Base-by-base conservation (phyloP, 2,329 filamentous ascomycete species). In the Fusarium annulatum region DNA sequence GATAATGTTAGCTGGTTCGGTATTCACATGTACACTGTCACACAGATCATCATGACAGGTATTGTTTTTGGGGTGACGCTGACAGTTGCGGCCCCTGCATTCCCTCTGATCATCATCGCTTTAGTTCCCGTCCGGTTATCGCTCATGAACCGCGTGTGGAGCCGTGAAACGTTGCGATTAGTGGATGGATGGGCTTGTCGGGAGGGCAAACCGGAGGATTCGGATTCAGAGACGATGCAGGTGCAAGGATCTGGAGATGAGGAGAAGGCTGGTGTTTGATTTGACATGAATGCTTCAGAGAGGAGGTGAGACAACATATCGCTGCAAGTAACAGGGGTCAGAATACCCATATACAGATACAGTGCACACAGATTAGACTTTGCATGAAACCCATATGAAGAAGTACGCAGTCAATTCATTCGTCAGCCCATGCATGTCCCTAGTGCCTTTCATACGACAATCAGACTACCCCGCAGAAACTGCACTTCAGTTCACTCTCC, bases 31-130 rank as follows among this genome's bases (percentile, higher is more conserved):
- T 92, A 89, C 79, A 92, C 90, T 0, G 59, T 89, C 3, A 80
- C 87, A 1, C 89, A 92, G 78, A 86, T 92, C 30, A 72, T 88
- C 4, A 80, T 90, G 49, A 91, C 90, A 6, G 85, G 86, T 1
- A 83, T 87, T 9, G 88, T 92, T n/a, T 92, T 92, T 75, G 87
- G 88, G 39, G 81, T 91, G 21, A 92, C 90, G 0, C 82, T 92
- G 58, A 92, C 89, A 1, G 85, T 87, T n/a, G 90, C 86, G 0
- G 89, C 89, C 1, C 89, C 89, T 1, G 89, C 86, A 1, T 92
- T 92, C 71, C 90, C 90, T 2, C 81, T 92, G 12, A 85, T 92
- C 33, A 91, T 92, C 67, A 88, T 92, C 60, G 85, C 87, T 10
- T 79, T 92, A n/a, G 90, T 92, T 3, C 90, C 90, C 0, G 83